phyloP scores from a whole-genome alignment of 2,329 filamentous ascomycete genomes.

The Macrophomina phaseolina region DNA sequence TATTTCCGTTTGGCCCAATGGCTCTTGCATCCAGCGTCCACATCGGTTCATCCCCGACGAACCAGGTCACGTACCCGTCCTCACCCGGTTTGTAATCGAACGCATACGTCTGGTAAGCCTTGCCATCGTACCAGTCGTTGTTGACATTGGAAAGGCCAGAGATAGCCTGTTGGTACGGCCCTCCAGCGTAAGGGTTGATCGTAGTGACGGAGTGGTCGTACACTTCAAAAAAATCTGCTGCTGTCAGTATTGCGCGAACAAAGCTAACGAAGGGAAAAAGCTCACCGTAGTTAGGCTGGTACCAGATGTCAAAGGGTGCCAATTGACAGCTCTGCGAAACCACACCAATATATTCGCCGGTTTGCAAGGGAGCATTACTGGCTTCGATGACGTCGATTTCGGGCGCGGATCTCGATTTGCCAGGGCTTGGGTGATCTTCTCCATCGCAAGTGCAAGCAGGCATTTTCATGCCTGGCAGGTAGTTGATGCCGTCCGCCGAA shows the following conservation, averaged over 20 bases:
- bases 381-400: constrained; percentile 77
- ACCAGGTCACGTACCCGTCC: constrained; percentile 69
- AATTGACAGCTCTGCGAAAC: constrained; percentile 72
- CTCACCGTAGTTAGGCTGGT: constrained; percentile 62
- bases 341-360: constrained; percentile 60
- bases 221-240: constrained; percentile 65
- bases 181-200: constrained; percentile 60
- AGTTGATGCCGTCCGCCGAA: constrained; percentile 68
- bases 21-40: constrained; percentile 67
- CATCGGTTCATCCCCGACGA: constrained; percentile 67
- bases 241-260: constrained; percentile 28
- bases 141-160: constrained; percentile 62
- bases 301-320: constrained; percentile 74
- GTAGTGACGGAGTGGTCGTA: constrained; percentile 62
- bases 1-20: constrained; percentile 71
- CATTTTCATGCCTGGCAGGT: constrained; percentile 71
- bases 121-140: constrained; percentile 61
- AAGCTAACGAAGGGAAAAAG: neutral
- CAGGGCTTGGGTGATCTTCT: constrained; percentile 69
- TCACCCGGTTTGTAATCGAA: constrained; percentile 64
- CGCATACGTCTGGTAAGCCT: constrained; percentile 60
- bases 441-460: constrained; percentile 70
- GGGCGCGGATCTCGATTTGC: constrained; percentile 69
- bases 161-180: constrained; percentile 62
- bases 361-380: constrained; percentile 61